These are phyloP conservation scores for Epipyxis sp. DNA, from an alignment of 108 stramenopile species.

Conservation along the genomic window DNA sequence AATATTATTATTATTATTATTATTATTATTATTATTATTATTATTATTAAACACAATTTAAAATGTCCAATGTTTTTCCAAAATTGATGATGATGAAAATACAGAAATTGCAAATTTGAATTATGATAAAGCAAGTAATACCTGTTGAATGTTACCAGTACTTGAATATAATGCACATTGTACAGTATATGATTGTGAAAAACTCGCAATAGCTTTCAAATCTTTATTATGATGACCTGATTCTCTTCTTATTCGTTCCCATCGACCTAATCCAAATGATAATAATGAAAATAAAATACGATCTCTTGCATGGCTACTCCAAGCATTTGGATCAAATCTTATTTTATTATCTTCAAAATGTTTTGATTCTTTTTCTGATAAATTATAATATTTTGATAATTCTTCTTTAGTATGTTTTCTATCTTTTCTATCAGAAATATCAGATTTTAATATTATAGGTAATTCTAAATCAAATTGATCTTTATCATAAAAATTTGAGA, in stretches of 20 bases:
- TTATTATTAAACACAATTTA: too few relatives aligned
- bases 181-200: conserved; percentile 45
- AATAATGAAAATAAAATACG: conserved; percentile 41
- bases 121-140: too few relatives aligned
- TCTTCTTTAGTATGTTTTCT: conserved; percentile 15
- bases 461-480: too few relatives aligned
- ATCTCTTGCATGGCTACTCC: conserved; percentile 53
- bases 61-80: too few relatives aligned
- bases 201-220: conserved; percentile 45
- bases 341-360: not conserved
- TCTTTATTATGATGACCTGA: conserved; percentile 34
- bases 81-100: not conserved
- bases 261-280: conserved; percentile 52
- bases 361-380: not conserved
- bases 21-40: too few relatives aligned
- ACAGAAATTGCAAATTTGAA: too few relatives aligned
- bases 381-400: not conserved
- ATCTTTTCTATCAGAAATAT: not conserved
- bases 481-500: too few relatives aligned
- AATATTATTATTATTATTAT: too few relatives aligned
- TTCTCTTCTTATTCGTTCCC: conserved; percentile 47
- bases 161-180: too few relatives aligned
- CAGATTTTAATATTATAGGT: not conserved
- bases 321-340: conserved; percentile 20
- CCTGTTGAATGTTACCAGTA: too few relatives aligned